A percentile compares a stretch with the other conserved stretches of the same genome.
These are phyloP conservation scores for Coemansia javaensis DNA, from an alignment of 192 early-diverging fungal species.

Conservation along the genomic window DNA sequence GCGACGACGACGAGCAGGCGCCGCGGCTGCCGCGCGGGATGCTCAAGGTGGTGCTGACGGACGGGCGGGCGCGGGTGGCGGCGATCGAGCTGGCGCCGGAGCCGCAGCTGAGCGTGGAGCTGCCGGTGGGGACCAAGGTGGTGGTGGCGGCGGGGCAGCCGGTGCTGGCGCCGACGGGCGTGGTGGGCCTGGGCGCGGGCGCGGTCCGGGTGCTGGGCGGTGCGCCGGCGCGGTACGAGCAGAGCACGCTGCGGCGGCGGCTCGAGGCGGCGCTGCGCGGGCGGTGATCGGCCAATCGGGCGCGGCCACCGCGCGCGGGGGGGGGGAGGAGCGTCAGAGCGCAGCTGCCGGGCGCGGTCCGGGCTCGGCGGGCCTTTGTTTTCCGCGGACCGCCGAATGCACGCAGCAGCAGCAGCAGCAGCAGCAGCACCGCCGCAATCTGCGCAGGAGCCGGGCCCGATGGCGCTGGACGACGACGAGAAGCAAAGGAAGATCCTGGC, in stretches of 20 bases:
- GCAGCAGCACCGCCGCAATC: too few species aligned
- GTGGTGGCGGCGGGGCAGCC: constrained; percentile 17
- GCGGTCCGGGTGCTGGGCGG: constrained; percentile 30
- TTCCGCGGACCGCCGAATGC: neutral
- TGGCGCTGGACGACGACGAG: constrained; percentile 24
- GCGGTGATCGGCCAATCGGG: too few species aligned
- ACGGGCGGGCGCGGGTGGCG: constrained; percentile 20
- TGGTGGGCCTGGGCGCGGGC: constrained; percentile 9
- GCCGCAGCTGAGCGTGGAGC: constrained; percentile 28
- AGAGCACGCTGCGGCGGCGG: constrained; percentile 23
- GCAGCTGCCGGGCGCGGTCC: too few species aligned
- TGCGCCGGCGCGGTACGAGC: constrained; percentile 24
- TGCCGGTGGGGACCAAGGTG: constrained; percentile 44
- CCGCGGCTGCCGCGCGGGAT: constrained; percentile 33
- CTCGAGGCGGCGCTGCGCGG: constrained; percentile 3
- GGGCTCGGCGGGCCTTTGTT: neutral
- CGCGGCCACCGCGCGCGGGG: too few species aligned
- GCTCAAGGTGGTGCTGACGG: constrained; percentile 43
- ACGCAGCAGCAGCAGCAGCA: neutral
- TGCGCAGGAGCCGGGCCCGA: neutral
- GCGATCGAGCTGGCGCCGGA: constrained; percentile 30
- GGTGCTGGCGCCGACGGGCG: constrained; percentile 23
- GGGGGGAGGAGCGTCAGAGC: too few species aligned
- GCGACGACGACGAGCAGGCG: constrained; percentile 7
- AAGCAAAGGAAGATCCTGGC: constrained; percentile 47